Percentiles rank a stretch among this genome's conserved stretches.
phyloP scores from a whole-genome alignment of 2,329 filamentous ascomycete species.

The Pyrenophora graminea region DNA sequence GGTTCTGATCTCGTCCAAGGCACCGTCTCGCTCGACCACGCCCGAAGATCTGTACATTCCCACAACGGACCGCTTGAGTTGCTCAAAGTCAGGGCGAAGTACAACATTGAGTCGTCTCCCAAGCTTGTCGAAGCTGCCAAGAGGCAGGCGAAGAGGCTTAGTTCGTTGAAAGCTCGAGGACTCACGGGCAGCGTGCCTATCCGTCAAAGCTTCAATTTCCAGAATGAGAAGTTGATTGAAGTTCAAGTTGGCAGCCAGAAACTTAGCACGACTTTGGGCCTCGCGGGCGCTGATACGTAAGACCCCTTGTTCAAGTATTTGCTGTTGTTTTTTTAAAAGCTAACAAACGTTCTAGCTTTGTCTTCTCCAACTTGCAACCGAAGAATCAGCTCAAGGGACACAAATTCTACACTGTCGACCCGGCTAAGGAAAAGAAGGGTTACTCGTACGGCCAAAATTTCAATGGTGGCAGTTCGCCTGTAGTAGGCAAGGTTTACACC shows the following conservation, averaged over 20 bases:
- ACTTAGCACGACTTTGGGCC: too few species aligned
- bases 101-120: not conserved
- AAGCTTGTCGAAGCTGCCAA: not conserved
- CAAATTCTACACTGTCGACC: not conserved
- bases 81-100: not conserved
- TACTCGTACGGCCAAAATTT: not conserved
- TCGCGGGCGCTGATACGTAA: too few species aligned
- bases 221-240: too few species aligned
- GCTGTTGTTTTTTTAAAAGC: too few species aligned
- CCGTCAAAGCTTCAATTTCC: too few species aligned
- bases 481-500: not conserved
- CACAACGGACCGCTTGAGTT: not conserved
- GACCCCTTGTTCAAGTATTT: too few species aligned
- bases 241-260: not conserved
- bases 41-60: not conserved
- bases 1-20: too few species aligned
- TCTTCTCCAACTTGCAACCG: not conserved
- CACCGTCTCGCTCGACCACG: not conserved
- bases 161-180: not conserved
- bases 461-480: not conserved
- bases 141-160: not conserved
- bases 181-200: too few species aligned
- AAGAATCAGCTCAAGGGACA: not conserved
- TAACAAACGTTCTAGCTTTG: not conserved
- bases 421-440: not conserved